A percentile compares a stretch with the other conserved stretches of the same genome.
These are phyloP conservation scores for Camellia oleifera DNA, from an alignment of 179 eudicot genomes.

Conservation along the genomic window DNA sequence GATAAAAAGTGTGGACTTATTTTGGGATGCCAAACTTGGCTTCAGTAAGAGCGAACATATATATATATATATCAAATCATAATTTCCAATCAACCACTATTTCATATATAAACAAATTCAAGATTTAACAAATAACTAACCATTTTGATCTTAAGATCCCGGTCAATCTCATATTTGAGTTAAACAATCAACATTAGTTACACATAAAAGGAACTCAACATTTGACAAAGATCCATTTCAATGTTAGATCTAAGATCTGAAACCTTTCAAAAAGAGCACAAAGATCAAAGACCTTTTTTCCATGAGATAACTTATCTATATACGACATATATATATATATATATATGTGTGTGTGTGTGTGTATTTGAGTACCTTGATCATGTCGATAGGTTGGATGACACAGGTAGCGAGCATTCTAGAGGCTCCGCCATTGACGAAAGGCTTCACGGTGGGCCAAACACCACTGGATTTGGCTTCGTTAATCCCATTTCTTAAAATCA, in stretches of 20 bases:
- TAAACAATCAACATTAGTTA: not conserved
- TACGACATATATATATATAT: no score
- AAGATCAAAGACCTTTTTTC: no score
- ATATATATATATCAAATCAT: no score
- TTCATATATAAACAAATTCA: not conserved
- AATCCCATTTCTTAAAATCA: constrained; percentile 30
- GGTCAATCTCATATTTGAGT: not conserved
- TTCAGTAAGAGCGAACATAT: no score
- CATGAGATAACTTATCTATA: no score
- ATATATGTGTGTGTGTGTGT: no score
- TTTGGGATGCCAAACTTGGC: no score
- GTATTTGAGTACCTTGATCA: constrained; percentile 61
- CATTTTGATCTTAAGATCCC: not conserved
- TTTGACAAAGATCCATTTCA: constrained; percentile 7
- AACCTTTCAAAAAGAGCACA: not conserved
- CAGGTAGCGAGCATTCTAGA: constrained; percentile 93
- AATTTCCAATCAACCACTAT: no score
- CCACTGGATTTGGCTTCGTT: constrained; percentile 36
- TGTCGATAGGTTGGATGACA: constrained; percentile 84
- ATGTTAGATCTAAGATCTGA: constrained; percentile 13
- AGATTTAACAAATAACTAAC: not conserved
- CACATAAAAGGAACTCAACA: not conserved
- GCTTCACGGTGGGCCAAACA: constrained; percentile 70
- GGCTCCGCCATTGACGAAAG: constrained; percentile 79
- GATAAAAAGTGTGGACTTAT: no score